Conservation (phyloP, 1,139 yeast genomes). For the Kluyveromyces sp. region DNA sequence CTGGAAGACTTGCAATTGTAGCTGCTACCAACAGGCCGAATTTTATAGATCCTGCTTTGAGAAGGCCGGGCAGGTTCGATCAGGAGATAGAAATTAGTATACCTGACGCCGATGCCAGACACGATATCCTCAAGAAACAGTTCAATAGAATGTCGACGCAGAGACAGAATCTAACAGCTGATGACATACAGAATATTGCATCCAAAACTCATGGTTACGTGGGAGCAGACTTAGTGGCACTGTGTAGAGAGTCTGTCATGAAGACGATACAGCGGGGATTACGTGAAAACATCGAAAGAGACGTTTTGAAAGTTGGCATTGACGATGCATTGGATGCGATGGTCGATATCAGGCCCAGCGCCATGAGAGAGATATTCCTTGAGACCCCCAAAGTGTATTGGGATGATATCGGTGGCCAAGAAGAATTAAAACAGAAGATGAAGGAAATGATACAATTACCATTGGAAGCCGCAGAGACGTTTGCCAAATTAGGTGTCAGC, state of each 20-base stretch:
- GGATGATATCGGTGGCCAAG: conserved; percentile 96
- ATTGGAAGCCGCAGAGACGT: conserved; percentile 71
- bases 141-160: conserved; percentile 49
- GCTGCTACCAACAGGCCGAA: conserved; percentile 84
- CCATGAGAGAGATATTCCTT: conserved; percentile 90
- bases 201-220: conserved; percentile 67
- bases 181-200: conserved; percentile 54
- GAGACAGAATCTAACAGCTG: conserved; percentile 48
- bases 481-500: conserved; percentile 65
- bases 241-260: conserved; percentile 86
- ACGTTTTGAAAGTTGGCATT: conserved; percentile 35
- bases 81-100: conserved; percentile 76
- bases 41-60: conserved; percentile 72
- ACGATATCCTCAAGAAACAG: conserved; percentile 56
- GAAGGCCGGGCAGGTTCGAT: conserved; percentile 92
- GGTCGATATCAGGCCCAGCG: conserved; percentile 81
- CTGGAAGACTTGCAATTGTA: conserved; percentile 64
- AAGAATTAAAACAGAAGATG: conserved; percentile 67
- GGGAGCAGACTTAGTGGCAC: conserved; percentile 84
- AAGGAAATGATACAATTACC: conserved; percentile 91
- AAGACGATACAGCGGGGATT: conserved; percentile 63
- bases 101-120: conserved; percentile 64
- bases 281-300: conserved; percentile 32
- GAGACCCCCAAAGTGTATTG: conserved; percentile 93
- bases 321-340: conserved; percentile 62